A percentile compares a stretch with the other conserved stretches of the same genome.
Conservation (phyloP, 2,329 filamentous ascomycete species). For the Fusarium tjaetaba region DNA sequence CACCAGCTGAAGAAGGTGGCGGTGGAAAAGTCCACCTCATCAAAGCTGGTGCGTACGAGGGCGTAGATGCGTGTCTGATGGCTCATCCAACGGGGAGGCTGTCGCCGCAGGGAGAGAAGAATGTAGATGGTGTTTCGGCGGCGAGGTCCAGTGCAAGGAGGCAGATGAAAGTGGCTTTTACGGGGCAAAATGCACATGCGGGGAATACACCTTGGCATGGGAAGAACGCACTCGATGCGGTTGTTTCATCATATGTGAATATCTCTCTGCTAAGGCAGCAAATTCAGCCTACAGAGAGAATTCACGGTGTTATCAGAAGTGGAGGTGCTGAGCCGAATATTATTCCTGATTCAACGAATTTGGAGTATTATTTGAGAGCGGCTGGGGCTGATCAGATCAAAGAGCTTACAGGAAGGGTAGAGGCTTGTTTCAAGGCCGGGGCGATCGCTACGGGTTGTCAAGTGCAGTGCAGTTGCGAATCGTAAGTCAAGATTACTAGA, state of each 20-base stretch:
- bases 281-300: slow-evolving; percentile 59
- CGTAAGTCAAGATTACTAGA: no score
- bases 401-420: slow-evolving; percentile 48
- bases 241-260: slow-evolving; percentile 59
- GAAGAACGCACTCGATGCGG: slow-evolving; percentile 67
- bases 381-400: slow-evolving; percentile 47
- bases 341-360: slow-evolving; percentile 61
- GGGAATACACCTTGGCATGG: slow-evolving; percentile 68
- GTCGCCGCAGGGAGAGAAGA: background rate
- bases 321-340: slow-evolving; percentile 65
- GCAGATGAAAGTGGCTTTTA: slow-evolving; percentile 61
- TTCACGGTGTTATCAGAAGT: slow-evolving; percentile 62
- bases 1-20: slow-evolving; percentile 63
- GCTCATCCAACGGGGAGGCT: slow-evolving; percentile 39
- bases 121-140: slow-evolving; percentile 47
- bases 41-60: slow-evolving; percentile 55
- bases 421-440: slow-evolving; percentile 54
- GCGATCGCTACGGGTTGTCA: slow-evolving; percentile 57
- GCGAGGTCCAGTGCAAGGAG: slow-evolving; percentile 62
- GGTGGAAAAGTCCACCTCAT: slow-evolving; percentile 61
- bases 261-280: slow-evolving; percentile 66
- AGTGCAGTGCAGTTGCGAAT: slow-evolving; percentile 50
- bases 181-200: slow-evolving; percentile 65
- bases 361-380: slow-evolving; percentile 46
- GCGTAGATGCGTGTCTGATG: slow-evolving; percentile 47